Conservation (phyloP, 202 grass and related monocot genomes). For the Digitaria exilis region DNA sequence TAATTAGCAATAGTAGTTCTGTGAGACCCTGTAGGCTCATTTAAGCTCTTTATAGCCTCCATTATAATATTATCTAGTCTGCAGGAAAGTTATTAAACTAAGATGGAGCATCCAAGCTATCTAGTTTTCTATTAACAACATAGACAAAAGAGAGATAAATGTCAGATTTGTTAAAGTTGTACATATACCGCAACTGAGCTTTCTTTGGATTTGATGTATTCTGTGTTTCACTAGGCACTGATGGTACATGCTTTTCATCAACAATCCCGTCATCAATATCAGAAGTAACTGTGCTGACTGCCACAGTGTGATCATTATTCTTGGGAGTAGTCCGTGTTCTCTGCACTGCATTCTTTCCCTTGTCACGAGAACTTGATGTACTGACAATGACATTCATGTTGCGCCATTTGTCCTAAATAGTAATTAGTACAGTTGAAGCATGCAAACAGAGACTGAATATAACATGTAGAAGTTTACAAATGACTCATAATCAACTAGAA, state of each 20-base stretch:
- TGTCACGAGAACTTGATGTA: constrained; percentile 52
- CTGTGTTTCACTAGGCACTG: constrained; percentile 38
- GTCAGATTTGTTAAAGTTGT: not conserved
- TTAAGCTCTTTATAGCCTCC: constrained; percentile 73
- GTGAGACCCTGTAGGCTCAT: constrained; percentile 78
- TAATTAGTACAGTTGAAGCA: constrained; percentile 37
- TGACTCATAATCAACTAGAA: constrained; percentile 3
- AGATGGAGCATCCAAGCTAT: constrained; percentile 27
- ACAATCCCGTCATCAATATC: constrained; percentile 48
- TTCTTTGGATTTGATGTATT: constrained; percentile 43
- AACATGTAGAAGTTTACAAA: constrained; percentile 21
- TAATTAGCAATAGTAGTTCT: constrained; percentile 70
- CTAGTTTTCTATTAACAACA: constrained; percentile 9
- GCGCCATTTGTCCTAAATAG: constrained; percentile 77
- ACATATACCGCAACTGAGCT: constrained; percentile 53
- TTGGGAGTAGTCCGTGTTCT: constrained; percentile 42
- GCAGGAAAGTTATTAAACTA: constrained; percentile 41
- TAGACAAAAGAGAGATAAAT: not conserved
- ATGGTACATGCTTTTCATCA: constrained; percentile 52
- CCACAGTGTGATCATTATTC: constrained; percentile 42
- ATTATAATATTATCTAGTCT: constrained; percentile 80
- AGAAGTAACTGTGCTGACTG: constrained; percentile 34
- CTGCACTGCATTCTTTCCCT: constrained; percentile 44
- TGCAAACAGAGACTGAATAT: constrained; percentile 1
- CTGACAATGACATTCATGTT: constrained; percentile 64